phyloP scores from a whole-genome alignment of 2,329 filamentous ascomycete species.

The Myotisia sp. region DNA sequence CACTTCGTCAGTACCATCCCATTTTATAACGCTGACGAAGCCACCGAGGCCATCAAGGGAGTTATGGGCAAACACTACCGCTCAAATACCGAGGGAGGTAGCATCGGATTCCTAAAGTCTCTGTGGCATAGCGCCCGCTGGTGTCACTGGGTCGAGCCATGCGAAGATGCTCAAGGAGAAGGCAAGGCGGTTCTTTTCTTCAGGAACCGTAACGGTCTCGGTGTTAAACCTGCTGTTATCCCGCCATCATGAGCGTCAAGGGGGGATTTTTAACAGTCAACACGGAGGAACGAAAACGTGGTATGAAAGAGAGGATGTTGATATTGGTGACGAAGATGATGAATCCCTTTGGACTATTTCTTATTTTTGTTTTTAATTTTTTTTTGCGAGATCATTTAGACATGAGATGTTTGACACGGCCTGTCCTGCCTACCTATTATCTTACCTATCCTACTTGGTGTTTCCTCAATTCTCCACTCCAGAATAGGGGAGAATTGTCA shows the following conservation, averaged over 20 bases:
- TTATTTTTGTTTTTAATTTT: neutral
- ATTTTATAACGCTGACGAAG: conserved; percentile 93
- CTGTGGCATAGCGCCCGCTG: conserved; percentile 66
- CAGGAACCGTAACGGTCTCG: conserved; percentile 83
- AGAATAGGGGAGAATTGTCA: neutral
- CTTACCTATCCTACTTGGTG: neutral
- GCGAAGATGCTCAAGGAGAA: conserved; percentile 62
- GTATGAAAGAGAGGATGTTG: too few relatives aligned
- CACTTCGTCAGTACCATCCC: conserved; percentile 94
- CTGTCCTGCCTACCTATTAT: neutral
- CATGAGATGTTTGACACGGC: neutral
- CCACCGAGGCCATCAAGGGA: conserved; percentile 80
- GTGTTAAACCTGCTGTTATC: conserved; percentile 23
- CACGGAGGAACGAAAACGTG: too few relatives aligned
- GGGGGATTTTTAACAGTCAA: too few relatives aligned
- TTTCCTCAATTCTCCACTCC: neutral
- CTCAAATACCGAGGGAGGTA: conserved; percentile 59
- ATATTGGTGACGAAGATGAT: neutral
- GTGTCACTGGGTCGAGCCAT: conserved; percentile 98
- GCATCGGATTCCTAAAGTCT: conserved; percentile 68
- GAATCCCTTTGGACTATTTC: neutral
- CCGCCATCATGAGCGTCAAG: too few relatives aligned
- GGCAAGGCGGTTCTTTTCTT: conserved; percentile 82
- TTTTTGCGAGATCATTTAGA: neutral
- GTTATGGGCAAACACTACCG: conserved; percentile 96